Base-by-base conservation (phyloP, 257 asterid genomes). In the Capsicum chinense region DNA sequence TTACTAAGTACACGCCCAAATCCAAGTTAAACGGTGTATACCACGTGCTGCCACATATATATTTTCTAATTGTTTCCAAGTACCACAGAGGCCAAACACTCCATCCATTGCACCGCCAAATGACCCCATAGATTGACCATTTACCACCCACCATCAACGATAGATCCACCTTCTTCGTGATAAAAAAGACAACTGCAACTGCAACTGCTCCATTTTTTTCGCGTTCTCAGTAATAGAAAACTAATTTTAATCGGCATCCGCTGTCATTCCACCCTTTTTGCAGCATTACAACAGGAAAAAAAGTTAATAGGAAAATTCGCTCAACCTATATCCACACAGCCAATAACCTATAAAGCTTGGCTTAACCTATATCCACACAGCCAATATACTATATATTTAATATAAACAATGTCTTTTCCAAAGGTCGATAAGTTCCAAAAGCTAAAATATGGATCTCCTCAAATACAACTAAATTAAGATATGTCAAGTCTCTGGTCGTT, bases 361-460 rank as follows among this genome's bases (percentile, higher is more conserved):
- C 73, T 13, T 47, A 13, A 35, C 73, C 73, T 33, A 33, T 42
- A 66, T 66, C 17, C n/a, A 7, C n/a, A 64, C 37, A 26, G 5
- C 17, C n/a, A 66, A 66, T 33, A 66, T 14, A 47, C 73, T 66
- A 66, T 66, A 33, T 6, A 33, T 12, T 66, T 66, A 66, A 26
- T 13, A 64, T 13, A 64, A 12, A 66, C 44, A 66, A 66, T 66
- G 47, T 35, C 47, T 33, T 66, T 37, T 33, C 73, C n/a, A 26
- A 33, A 66, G 73, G 19, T 66, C n/a, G 44, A 6, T 66, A 66
- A 66, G 73, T 66, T 35, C 73, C n/a, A 6, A 66, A 13, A 66
- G 73, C 73, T 66, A 66, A 33, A 66, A 66, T 33, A 66, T 33
- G 47, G 47, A 66, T 66, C 73, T 64, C 70, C 44, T 66, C 73